Conservation (phyloP, 2,329 filamentous ascomycete genomes). For the Monilinia laxa region DNA sequence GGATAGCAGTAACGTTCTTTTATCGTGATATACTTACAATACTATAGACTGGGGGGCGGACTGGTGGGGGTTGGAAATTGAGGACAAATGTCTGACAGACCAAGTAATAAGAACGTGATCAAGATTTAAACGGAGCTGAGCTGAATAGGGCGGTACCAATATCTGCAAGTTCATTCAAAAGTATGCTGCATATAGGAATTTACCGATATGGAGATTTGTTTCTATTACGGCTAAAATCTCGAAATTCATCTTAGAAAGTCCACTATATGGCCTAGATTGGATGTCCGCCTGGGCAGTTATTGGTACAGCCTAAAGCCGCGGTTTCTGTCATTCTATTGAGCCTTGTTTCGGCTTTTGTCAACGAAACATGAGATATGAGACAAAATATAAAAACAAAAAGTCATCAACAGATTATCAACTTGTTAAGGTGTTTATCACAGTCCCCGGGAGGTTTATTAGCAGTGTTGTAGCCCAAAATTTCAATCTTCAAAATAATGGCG, state of each 20-base stretch:
- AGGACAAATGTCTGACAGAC: not conserved
- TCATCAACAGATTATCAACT: not conserved
- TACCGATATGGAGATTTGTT: not conserved
- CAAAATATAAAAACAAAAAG: not conserved
- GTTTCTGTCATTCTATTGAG: not conserved
- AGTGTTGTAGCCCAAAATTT: not conserved
- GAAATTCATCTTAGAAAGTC: not conserved
- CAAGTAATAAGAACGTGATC: not conserved
- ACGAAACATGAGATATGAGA: not conserved
- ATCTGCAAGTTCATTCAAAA: not conserved
- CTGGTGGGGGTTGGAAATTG: not conserved
- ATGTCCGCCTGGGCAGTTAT: not conserved
- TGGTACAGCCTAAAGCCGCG: not conserved
- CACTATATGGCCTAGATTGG: not conserved
- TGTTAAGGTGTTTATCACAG: not conserved
- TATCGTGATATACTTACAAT: not conserved
- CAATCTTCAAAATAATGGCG: not conserved
- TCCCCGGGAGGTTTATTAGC: too few species aligned
- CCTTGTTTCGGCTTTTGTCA: not conserved
- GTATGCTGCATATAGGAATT: constrained; percentile 6
- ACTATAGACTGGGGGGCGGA: not conserved
- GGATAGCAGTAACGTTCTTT: not conserved
- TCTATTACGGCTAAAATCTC: not conserved
- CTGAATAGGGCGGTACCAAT: not conserved
- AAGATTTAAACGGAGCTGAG: too few species aligned